These are phyloP conservation scores for Tricholoma sp. DNA, from an alignment of 768 basidiomycete species.

Conservation along the genomic window DNA sequence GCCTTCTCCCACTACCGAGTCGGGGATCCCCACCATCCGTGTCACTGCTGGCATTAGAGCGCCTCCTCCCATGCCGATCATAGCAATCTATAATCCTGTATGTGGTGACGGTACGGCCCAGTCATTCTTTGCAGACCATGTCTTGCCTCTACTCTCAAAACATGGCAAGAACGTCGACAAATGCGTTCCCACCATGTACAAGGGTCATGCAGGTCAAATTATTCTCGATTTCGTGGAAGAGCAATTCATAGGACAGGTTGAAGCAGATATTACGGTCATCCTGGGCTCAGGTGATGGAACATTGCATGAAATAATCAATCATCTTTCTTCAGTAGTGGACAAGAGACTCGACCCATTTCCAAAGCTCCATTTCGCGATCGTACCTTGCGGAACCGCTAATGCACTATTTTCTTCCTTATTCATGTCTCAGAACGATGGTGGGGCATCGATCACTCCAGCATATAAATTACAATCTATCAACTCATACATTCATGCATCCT, in stretches of 20 bases:
- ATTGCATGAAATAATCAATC: slow-evolving; percentile 81
- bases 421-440: slow-evolving; percentile 33
- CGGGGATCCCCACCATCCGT: no score
- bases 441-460: slow-evolving; percentile 15
- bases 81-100: slow-evolving; percentile 74
- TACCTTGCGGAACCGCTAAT: slow-evolving; percentile 90
- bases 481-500: slow-evolving; percentile 38
- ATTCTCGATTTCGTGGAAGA: slow-evolving; percentile 35
- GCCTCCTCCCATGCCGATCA: slow-evolving; percentile 36
- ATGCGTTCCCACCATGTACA: slow-evolving; percentile 42
- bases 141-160: slow-evolving; percentile 58
- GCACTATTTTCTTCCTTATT: slow-evolving; percentile 82
- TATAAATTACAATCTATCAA: slow-evolving; percentile 55
- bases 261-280: slow-evolving; percentile 39
- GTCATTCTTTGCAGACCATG: slow-evolving; percentile 51
- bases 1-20: no score
- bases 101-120: slow-evolving; percentile 58
- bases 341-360: slow-evolving; percentile 15
- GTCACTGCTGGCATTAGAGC: not conserved
- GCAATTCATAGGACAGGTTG: slow-evolving; percentile 5
- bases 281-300: slow-evolving; percentile 91
- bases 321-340: slow-evolving; percentile 30
- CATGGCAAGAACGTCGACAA: slow-evolving; percentile 33
- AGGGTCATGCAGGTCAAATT: slow-evolving; percentile 50
- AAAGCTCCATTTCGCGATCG: slow-evolving; percentile 41